phyloP scores from a whole-genome alignment of 2,329 filamentous ascomycete genomes.

The Pezicula neosporulosa region DNA sequence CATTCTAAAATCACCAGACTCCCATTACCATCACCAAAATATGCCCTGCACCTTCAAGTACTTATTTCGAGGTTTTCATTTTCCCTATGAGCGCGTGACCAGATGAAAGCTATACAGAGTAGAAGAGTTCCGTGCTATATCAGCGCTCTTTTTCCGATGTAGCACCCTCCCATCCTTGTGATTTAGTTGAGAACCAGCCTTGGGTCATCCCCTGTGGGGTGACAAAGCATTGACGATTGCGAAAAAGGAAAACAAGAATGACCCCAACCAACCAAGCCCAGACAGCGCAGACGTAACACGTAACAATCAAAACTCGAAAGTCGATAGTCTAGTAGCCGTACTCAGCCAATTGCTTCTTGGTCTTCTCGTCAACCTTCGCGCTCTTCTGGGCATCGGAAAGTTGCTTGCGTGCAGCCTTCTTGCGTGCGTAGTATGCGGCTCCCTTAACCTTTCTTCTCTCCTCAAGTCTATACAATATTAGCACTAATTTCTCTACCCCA shows the following conservation, averaged over 20 bases:
- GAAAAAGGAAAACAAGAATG: constrained; percentile 22
- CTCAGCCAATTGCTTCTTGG: constrained; percentile 80
- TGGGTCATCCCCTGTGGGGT: constrained; percentile 24
- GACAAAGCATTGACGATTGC: constrained; percentile 30
- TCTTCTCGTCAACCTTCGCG: constrained; percentile 82
- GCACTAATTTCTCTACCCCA: constrained; percentile 7
- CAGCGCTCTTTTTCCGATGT: constrained; percentile 23
- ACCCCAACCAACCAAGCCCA: constrained; percentile 13
- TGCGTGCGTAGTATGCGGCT: constrained; percentile 99
- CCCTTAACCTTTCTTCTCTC: constrained; percentile 99
- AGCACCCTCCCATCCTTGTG: constrained; percentile 25
- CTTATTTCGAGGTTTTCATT: constrained; percentile 26
- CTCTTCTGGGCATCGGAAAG: constrained; percentile 90
- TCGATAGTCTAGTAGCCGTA: constrained; percentile 75
- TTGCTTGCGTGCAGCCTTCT: constrained; percentile 93
- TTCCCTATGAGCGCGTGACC: constrained; percentile 28
- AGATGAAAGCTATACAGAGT: constrained; percentile 29
- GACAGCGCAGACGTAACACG: constrained; percentile 19
- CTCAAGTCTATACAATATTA: constrained; percentile 69
- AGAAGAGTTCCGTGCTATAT: constrained; percentile 22
- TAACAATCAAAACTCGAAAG: constrained; percentile 22
- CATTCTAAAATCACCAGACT: constrained; percentile 1
- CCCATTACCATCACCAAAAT: background rate
- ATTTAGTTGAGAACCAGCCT: constrained; percentile 23
- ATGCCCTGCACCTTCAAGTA: constrained; percentile 13